phyloP scores from a whole-genome alignment of 169 alveolate species.

The Theileria sp. region DNA sequence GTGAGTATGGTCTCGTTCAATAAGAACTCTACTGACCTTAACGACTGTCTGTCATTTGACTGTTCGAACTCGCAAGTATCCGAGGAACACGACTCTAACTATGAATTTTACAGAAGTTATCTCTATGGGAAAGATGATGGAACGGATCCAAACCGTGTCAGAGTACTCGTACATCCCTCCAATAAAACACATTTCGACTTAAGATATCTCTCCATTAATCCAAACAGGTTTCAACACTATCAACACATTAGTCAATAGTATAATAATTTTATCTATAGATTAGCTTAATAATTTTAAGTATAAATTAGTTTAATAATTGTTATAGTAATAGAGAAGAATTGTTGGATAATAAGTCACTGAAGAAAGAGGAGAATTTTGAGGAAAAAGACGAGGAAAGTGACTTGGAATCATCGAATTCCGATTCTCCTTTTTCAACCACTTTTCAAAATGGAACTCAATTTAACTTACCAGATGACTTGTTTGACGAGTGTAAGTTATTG shows the following conservation, averaged over 20 bases:
- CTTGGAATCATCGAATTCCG: not conserved
- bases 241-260: not conserved
- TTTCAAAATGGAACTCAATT: not conserved
- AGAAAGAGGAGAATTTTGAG: not conserved
- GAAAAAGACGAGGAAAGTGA: constrained; percentile 4
- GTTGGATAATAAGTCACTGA: not conserved
- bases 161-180: constrained; percentile 28
- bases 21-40: not conserved
- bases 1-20: constrained; percentile 26
- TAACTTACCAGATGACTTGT: constrained; percentile 24
- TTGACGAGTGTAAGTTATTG: constrained; percentile 23
- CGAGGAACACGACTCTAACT: not conserved
- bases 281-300: not conserved
- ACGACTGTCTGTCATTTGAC: constrained; percentile 9
- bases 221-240: not conserved
- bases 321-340: not conserved
- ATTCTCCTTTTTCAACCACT: not conserved
- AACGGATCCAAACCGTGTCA: constrained; percentile 16
- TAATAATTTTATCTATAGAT: too few relatives aligned
- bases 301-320: not conserved
- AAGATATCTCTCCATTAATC: constrained; percentile 21
- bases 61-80: not conserved
- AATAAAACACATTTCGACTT: constrained; percentile 33
- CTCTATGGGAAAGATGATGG: constrained; percentile 49
- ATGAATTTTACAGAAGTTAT: constrained; percentile 59